Evolutionary conservation across 495 filamentous ascomycete genomes (phyloP).

Genomic region (Neurospora pannonica): DNA sequence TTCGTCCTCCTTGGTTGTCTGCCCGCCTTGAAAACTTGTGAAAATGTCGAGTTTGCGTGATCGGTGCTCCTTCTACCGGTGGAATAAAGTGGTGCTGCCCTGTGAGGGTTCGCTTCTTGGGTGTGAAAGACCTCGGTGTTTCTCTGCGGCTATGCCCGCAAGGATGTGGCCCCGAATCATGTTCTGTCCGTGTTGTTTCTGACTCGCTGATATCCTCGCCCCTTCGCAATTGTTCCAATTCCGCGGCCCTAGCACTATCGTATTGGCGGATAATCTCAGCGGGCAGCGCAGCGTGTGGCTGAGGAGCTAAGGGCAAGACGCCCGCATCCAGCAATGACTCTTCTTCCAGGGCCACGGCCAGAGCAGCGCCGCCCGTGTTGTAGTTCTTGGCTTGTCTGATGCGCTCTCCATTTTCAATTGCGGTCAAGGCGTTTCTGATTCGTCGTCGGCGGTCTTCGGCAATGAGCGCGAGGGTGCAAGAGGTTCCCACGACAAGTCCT

Average conservation of each 20-base stretch:
- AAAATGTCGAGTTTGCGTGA: background rate
- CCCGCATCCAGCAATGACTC: constrained; percentile 11
- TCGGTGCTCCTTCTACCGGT: background rate
- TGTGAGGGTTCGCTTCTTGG: background rate
- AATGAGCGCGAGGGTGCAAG: constrained; percentile 43
- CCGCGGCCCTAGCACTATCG: background rate
- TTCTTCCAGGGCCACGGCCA: constrained; percentile 45
- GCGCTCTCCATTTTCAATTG: constrained; percentile 37
- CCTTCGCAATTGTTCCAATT: background rate
- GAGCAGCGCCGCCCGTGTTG: constrained; percentile 19
- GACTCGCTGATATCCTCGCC: background rate
- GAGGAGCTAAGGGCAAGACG: constrained; percentile 11
- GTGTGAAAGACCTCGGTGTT: background rate
- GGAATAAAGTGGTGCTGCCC: background rate
- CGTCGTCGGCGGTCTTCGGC: constrained; percentile 45
- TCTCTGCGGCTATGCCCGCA: background rate
- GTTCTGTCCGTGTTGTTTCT: background rate
- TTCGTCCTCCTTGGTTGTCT: background rate
- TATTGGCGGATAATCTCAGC: background rate
- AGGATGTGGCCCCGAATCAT: background rate
- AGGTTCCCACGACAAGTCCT: constrained; percentile 41
- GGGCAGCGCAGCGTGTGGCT: constrained; percentile 4
- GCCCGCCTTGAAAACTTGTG: background rate
- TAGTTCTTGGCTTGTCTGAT: constrained; percentile 35
- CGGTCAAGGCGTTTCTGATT: constrained; percentile 34